These are phyloP conservation scores for Rhamnella rubrinervis DNA, from an alignment of 331 rosid genomes.

Conservation along the genomic window DNA sequence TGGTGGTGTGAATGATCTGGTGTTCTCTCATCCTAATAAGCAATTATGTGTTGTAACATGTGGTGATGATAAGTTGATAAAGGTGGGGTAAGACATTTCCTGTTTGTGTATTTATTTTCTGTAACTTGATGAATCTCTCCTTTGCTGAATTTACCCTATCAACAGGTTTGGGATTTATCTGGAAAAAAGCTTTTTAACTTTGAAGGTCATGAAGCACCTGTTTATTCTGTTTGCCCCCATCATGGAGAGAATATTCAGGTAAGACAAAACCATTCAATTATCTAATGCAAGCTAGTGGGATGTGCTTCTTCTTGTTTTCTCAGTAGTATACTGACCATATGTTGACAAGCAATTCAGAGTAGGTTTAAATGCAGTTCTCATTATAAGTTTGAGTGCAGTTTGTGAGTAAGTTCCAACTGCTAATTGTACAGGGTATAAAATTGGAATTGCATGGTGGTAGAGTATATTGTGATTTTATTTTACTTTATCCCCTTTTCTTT, in stretches of 20 bases:
- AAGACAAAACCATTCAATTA: background rate
- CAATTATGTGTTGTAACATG: slow-evolving; percentile 33
- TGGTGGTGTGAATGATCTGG: slow-evolving; percentile 35
- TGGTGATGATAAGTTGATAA: slow-evolving; percentile 31
- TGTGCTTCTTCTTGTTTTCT: background rate
- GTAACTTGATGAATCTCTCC: background rate
- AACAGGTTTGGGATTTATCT: slow-evolving; percentile 35
- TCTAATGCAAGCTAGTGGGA: background rate
- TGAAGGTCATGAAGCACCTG: slow-evolving; percentile 34
- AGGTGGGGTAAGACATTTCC: slow-evolving; percentile 13
- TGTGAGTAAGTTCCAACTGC: too few species aligned
- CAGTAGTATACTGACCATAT: too few species aligned
- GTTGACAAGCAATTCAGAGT: too few species aligned
- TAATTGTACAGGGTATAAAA: too few species aligned
- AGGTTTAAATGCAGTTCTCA: too few species aligned
- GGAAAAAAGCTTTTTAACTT: slow-evolving; percentile 33
- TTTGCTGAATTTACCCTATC: background rate
- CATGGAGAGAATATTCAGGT: slow-evolving; percentile 35
- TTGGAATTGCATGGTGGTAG: too few species aligned
- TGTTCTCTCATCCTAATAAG: slow-evolving; percentile 36
- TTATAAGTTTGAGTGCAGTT: too few species aligned
- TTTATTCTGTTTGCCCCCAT: slow-evolving; percentile 26
- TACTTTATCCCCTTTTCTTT: too few species aligned
- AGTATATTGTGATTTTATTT: too few species aligned
- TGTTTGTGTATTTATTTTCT: background rate